Conservation (phyloP, 2,329 filamentous ascomycete genomes). For the Aspergillus sp. region DNA sequence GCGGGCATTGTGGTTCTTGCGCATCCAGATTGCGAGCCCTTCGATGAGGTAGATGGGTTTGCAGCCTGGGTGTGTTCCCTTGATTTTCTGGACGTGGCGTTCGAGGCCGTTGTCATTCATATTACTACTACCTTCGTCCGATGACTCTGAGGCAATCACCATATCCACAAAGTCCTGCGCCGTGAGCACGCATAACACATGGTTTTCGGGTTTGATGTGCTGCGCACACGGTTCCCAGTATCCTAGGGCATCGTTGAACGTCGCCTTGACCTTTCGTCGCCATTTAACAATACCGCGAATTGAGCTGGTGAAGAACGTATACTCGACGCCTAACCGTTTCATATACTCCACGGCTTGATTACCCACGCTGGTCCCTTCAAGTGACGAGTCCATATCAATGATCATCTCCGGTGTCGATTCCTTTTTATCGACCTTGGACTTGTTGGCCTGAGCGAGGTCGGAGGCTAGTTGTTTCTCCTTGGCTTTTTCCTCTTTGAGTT, state of each 20-base stretch:
- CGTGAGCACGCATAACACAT: slow-evolving; percentile 54
- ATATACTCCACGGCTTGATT: slow-evolving; percentile 38
- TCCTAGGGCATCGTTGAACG: slow-evolving; percentile 52
- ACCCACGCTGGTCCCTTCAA: slow-evolving; percentile 42
- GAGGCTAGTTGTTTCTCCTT: slow-evolving; percentile 56
- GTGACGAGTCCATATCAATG: slow-evolving; percentile 54
- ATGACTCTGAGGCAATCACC: slow-evolving; percentile 33
- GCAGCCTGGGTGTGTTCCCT: slow-evolving; percentile 44
- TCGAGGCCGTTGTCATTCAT: slow-evolving; percentile 37
- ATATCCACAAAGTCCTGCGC: slow-evolving; percentile 60
- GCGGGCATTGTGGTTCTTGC: slow-evolving; percentile 58
- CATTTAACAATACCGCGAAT: slow-evolving; percentile 54
- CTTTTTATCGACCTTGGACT: slow-evolving; percentile 64
- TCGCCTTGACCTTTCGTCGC: slow-evolving; percentile 58
- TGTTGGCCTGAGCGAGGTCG: slow-evolving; percentile 66
- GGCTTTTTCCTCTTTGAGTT: slow-evolving; percentile 48
- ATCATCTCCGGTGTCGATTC: slow-evolving; percentile 69
- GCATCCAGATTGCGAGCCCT: slow-evolving; percentile 57
- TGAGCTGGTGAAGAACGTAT: slow-evolving; percentile 29
- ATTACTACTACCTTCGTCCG: slow-evolving; percentile 23
- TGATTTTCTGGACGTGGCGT: slow-evolving; percentile 50
- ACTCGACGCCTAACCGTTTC: slow-evolving; percentile 35
- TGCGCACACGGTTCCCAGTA: slow-evolving; percentile 56
- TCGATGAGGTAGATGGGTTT: slow-evolving; percentile 64
- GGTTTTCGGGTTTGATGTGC: slow-evolving; percentile 47